phyloP scores from a whole-genome alignment of 192 early-diverging fungal genomes.

The Oehlia diaphana region DNA sequence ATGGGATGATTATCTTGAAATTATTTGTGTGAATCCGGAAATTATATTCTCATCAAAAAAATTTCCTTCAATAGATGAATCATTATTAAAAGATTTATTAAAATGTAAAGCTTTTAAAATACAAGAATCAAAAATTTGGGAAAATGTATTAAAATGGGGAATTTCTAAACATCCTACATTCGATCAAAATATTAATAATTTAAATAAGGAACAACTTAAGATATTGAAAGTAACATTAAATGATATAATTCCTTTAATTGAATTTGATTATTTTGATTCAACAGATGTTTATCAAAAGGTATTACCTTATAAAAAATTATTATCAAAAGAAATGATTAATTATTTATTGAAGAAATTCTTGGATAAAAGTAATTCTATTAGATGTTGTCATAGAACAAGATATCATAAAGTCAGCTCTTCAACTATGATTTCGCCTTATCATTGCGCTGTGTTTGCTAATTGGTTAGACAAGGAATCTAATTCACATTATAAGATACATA shows the following conservation, averaged over 20 bases:
- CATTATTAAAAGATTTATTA: neutral
- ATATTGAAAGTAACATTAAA: neutral
- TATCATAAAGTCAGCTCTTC: neutral
- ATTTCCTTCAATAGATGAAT: neutral
- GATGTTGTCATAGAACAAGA: neutral
- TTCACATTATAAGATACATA: neutral
- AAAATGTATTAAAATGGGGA: neutral
- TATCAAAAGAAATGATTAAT: neutral
- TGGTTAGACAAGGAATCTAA: neutral
- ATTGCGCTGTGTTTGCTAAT: neutral
- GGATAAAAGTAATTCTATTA: neutral
- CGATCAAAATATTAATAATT: neutral
- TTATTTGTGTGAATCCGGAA: neutral
- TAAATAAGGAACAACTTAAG: neutral
- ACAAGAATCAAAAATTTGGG: neutral
- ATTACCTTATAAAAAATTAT: neutral
- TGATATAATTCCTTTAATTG: neutral
- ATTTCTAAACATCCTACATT: neutral
- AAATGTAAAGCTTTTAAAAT: neutral
- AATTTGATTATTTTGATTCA: neutral
- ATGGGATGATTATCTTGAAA: neutral
- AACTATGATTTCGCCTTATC: neutral
- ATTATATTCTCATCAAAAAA: neutral
- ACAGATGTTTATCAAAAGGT: neutral
- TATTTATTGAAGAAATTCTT: neutral